A percentile compares a stretch with the other conserved stretches of the same genome.
These are phyloP conservation scores for Obba rivulosa DNA, from an alignment of 768 basidiomycete genomes.

Conservation along the genomic window DNA sequence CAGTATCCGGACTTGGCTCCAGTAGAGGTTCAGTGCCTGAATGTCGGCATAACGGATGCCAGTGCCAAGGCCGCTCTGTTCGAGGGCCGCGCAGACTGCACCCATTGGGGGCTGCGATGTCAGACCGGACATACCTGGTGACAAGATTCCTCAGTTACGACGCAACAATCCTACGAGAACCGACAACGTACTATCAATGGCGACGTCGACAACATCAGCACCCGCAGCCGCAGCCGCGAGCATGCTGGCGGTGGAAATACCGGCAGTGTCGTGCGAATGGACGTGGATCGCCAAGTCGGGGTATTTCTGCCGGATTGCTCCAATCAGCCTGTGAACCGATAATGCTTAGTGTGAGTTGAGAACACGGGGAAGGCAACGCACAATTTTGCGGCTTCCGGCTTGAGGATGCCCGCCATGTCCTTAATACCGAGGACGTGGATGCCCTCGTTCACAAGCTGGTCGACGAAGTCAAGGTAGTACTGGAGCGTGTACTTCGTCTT, in stretches of 20 bases:
- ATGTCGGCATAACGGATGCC: constrained; percentile 97
- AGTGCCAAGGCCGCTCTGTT: constrained; percentile 90
- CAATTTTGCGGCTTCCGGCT: constrained; percentile 91
- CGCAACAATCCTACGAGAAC: constrained; percentile 1
- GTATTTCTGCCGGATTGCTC: constrained; percentile 91
- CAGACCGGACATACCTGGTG: constrained; percentile 90
- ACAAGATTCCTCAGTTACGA: constrained; percentile 8
- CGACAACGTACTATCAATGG: constrained; percentile 81
- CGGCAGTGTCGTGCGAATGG: constrained; percentile 98
- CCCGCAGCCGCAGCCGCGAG: constrained; percentile 94
- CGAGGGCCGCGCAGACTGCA: constrained; percentile 89
- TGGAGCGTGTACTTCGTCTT: constrained; percentile 96
- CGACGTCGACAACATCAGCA: constrained; percentile 96
- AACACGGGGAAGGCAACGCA: no score
- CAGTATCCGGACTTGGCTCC: constrained; percentile 94
- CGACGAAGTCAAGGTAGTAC: constrained; percentile 95
- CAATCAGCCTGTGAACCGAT: constrained; percentile 88
- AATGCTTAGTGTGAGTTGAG: constrained; percentile 1
- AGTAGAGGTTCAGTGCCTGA: constrained; percentile 95
- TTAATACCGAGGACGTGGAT: constrained; percentile 97
- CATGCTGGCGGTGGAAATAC: constrained; percentile 98
- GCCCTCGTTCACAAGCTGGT: constrained; percentile 88
- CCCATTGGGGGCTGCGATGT: constrained; percentile 99
- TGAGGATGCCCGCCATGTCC: constrained; percentile 97
- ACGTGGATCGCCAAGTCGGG: constrained; percentile 99